phyloP scores from a whole-genome alignment of 805 yeast species.

The Debaryomyces hansenii region DNA sequence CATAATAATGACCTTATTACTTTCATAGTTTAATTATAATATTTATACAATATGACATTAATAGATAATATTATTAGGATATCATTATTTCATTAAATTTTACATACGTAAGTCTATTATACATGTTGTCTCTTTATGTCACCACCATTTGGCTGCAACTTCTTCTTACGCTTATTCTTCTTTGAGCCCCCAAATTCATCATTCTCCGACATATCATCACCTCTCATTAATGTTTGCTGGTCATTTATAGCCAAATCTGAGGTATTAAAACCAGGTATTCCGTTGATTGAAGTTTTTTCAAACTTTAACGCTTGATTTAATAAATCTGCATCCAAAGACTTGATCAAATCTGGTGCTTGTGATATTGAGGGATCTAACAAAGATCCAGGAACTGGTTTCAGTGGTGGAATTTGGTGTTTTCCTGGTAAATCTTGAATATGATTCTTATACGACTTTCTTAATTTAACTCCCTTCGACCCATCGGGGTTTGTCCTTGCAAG shows the following conservation, averaged over 20 bases:
- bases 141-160: slow-evolving; percentile 33
- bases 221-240: slow-evolving; percentile 39
- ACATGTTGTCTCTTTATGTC: slow-evolving; percentile 39
- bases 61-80: neutral
- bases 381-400: slow-evolving; percentile 34
- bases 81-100: no score
- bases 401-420: slow-evolving; percentile 62
- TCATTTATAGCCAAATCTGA: slow-evolving; percentile 64
- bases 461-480: slow-evolving; percentile 88
- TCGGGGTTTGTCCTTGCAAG: slow-evolving; percentile 86
- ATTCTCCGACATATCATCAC: slow-evolving; percentile 39
- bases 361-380: slow-evolving; percentile 38
- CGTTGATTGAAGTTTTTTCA: slow-evolving; percentile 64
- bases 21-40: no score
- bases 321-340: slow-evolving; percentile 49
- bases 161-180: slow-evolving; percentile 38
- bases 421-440: slow-evolving; percentile 88
- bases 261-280: slow-evolving; percentile 76
- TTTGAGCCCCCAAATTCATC: slow-evolving; percentile 35
- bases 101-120: slow-evolving; percentile 7
- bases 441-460: slow-evolving; percentile 92
- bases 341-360: slow-evolving; percentile 45
- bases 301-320: slow-evolving; percentile 54
- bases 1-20: no score
- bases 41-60: neutral